Evolutionary conservation across 768 basidiomycete species (phyloP).

Genomic region (Strobilomyces confusus): DNA sequence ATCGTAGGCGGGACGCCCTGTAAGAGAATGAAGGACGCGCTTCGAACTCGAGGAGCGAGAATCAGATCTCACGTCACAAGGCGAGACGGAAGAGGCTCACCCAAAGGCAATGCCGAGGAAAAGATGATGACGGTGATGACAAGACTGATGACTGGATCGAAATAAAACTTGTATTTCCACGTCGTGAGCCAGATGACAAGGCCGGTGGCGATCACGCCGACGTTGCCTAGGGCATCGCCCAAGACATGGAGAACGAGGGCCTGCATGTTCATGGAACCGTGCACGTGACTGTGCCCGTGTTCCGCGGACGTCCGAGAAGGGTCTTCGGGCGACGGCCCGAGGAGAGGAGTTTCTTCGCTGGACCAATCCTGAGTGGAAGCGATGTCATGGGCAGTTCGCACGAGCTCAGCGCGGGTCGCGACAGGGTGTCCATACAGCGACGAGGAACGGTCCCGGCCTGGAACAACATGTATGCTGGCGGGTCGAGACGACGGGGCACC

Average conservation of each 20-base stretch:
- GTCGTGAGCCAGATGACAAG: constrained; percentile 88
- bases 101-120: constrained; percentile 88
- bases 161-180: constrained; percentile 86
- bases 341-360: constrained; percentile 46
- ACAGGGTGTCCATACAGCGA: constrained; percentile 74
- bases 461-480: constrained; percentile 33
- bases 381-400: constrained; percentile 83
- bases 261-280: constrained; percentile 96
- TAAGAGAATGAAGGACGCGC: constrained; percentile 90
- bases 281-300: constrained; percentile 37
- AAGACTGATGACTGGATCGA: constrained; percentile 89
- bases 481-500: constrained; percentile 37
- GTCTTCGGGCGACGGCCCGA: constrained; percentile 16
- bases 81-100: constrained; percentile 36
- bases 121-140: constrained; percentile 96
- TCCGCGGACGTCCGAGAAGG: constrained; percentile 17
- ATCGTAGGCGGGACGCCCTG: constrained; percentile 91
- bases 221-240: constrained; percentile 96
- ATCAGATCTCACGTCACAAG: constrained; percentile 2
- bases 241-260: constrained; percentile 92
- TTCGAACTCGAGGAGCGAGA: constrained; percentile 51
- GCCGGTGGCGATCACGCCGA: constrained; percentile 95
- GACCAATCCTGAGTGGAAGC: constrained; percentile 34
- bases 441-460: constrained; percentile 36
- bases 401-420: constrained; percentile 66